Conservation (phyloP, 148 eudicot species). For the Rhododendron molle region DNA sequence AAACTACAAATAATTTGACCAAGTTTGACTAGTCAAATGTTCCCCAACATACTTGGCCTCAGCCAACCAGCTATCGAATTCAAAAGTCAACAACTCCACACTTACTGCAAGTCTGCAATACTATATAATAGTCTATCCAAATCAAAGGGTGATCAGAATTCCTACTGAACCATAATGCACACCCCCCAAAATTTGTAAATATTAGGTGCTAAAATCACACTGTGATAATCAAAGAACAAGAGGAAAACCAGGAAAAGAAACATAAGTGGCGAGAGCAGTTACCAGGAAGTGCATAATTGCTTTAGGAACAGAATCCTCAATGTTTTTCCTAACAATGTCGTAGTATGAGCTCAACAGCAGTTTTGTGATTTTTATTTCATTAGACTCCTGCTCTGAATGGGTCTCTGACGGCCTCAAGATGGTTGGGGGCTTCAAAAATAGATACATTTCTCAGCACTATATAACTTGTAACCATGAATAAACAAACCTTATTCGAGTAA, state of each 20-base stretch:
- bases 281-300: conserved; percentile 99
- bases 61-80: not conserved
- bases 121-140: not conserved
- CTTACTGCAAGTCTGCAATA: not conserved
- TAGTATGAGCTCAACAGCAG: conserved; percentile 85
- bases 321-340: conserved; percentile 91
- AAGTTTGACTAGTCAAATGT: not conserved
- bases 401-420: conserved; percentile 85
- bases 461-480: not conserved
- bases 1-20: not conserved
- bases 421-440: conserved; percentile 67
- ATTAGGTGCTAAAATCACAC: not conserved
- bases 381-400: conserved; percentile 67
- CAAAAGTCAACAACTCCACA: not conserved
- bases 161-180: not conserved
- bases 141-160: not conserved
- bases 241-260: not conserved
- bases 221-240: not conserved
- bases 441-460: not conserved
- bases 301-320: conserved; percentile 90
- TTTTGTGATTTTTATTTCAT: conserved; percentile 84
- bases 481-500: not conserved
- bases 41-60: not conserved
- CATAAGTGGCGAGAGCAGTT: conserved; percentile 13
- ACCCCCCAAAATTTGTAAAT: not conserved